These are phyloP conservation scores for Solanum neorickii DNA, from an alignment of 257 asterid species.

Conservation along the genomic window DNA sequence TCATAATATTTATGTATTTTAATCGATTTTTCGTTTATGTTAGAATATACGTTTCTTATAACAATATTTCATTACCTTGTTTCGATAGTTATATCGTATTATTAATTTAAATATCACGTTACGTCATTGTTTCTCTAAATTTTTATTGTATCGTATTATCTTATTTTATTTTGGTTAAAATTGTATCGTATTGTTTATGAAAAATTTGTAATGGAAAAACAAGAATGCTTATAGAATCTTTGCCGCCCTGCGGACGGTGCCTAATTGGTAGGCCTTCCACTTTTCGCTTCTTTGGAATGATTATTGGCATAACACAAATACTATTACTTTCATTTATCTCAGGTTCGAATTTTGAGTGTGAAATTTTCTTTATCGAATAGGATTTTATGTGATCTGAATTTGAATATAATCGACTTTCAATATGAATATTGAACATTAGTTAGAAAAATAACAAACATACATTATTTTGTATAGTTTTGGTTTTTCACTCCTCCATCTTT, in stretches of 20 bases:
- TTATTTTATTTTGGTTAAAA: no score
- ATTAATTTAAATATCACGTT: no score
- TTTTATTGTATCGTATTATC: no score
- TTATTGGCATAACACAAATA: background rate
- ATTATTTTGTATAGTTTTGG: background rate
- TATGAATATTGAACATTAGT: background rate
- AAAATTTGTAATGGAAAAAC: background rate
- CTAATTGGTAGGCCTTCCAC: background rate
- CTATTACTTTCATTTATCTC: background rate
- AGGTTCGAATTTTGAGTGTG: background rate
- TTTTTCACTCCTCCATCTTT: background rate
- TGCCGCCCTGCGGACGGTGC: background rate
- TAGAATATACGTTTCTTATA: background rate
- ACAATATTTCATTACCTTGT: background rate
- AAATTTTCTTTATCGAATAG: no score
- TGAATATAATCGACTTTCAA: no score
- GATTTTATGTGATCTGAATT: rapidly evolving
- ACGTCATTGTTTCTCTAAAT: no score
- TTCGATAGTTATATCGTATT: no score
- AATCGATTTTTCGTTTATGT: background rate
- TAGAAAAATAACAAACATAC: background rate
- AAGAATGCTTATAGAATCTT: background rate
- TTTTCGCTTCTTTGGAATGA: background rate
- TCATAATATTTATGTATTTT: background rate
- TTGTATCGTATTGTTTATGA: no score